Percentiles rank a stretch among this genome's conserved stretches.
These are phyloP conservation scores for Cucumis cinereus DNA, from an alignment of 306 rosid species.

Conservation along the genomic window DNA sequence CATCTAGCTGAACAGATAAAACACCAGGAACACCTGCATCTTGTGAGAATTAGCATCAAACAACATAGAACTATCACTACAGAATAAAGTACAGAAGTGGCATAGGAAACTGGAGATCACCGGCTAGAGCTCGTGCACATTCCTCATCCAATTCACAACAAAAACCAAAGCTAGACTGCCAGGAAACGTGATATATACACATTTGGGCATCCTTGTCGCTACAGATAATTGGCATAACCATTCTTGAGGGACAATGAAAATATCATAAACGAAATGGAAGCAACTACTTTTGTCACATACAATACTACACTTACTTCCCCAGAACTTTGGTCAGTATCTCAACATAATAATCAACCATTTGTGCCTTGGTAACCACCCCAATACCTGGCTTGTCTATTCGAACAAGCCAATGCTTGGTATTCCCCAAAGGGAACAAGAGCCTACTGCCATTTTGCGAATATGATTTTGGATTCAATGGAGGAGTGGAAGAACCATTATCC, in stretches of 20 bases:
- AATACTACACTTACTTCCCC: constrained; percentile 46
- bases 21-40: constrained; percentile 72
- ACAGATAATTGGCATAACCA: constrained; percentile 18
- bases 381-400: constrained; percentile 61
- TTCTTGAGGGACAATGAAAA: constrained; percentile 7
- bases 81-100: background rate
- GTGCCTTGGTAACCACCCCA: constrained; percentile 82
- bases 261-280: background rate
- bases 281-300: background rate
- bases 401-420: constrained; percentile 77
- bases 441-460: constrained; percentile 15
- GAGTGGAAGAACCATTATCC: constrained; percentile 35
- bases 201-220: constrained; percentile 83
- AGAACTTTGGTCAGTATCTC: constrained; percentile 63
- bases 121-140: constrained; percentile 51
- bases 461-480: constrained; percentile 6
- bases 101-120: constrained; percentile 21
- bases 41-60: constrained; percentile 3
- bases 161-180: constrained; percentile 71
- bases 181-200: constrained; percentile 84
- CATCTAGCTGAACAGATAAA: constrained; percentile 50
- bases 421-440: constrained; percentile 49
- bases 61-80: background rate
- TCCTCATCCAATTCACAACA: constrained; percentile 83
- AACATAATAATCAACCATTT: constrained; percentile 72